Base-by-base conservation (phyloP, 257 asterid species). In the Vinca minor region DNA sequence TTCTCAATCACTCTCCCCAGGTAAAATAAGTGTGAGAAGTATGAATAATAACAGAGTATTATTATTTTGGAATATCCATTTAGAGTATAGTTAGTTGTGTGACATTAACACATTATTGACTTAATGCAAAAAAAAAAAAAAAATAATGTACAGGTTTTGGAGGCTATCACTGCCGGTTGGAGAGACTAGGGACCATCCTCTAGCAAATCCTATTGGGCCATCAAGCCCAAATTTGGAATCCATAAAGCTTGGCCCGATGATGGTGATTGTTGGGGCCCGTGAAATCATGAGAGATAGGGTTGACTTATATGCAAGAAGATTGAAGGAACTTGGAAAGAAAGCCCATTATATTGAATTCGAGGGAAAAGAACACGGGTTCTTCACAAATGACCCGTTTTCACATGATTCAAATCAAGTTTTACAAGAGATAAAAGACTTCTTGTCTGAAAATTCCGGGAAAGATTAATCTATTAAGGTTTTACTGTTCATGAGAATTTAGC, bases 161-260 rank as follows among this genome's bases (percentile, higher is more conserved):
- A 84, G 92, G 81, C 42, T 88, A 21, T 74, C 91, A 45, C 12
- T 85, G 32, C 92, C 96, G 7, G 35, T 5, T 25, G 96, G 92
- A 53, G 73, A 59, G 17, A 81, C 67, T 12, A 39, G 80, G 0
- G 95, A 84, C 75, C 80, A 84, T 36, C 88, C 88, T 23, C 14
- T 72, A 55, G 92, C 84, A 29, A 88, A 88, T 73, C 92, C 92
- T 1, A 86, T 86, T 74, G 95, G 96, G 59, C 90, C 92, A 0
- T 59, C 5, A 38, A 84, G 88, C 75, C 81, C 84, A 60, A 78
- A 23, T 12, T 80, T 84, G 10, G 82, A 82, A 9, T 0, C 69
- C 0, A 42, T 76, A 28, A 67, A 21, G 69, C 69, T 87, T 1
- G 93, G 75, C 71, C 90, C 88, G 69, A 67, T 85, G 9, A 50